These are phyloP conservation scores for Cucumis sativus DNA, from an alignment of 306 rosid species.

Conservation along the genomic window DNA sequence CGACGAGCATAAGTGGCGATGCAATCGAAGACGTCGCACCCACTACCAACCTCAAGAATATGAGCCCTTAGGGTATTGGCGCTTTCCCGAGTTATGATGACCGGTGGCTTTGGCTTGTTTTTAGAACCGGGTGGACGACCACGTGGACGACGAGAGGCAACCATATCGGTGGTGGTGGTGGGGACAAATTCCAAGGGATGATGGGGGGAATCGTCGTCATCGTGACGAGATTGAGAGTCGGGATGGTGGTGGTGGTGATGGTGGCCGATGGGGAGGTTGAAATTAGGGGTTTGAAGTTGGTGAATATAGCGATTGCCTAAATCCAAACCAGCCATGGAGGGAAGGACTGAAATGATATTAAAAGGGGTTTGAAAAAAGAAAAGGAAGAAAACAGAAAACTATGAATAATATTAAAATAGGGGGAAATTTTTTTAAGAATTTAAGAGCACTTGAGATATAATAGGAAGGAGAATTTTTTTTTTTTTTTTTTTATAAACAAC, in stretches of 20 bases:
- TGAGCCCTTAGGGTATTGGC: constrained; percentile 91
- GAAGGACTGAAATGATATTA: constrained; percentile 14
- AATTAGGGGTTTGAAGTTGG: constrained; percentile 47
- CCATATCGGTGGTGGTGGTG: constrained; percentile 22
- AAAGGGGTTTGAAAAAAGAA: constrained; percentile 13
- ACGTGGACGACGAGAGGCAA: constrained; percentile 39
- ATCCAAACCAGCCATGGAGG: constrained; percentile 88
- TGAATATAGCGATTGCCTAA: constrained; percentile 69
- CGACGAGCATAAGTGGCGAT: constrained; percentile 71
- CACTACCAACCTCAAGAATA: constrained; percentile 64
- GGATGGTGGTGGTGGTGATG: constrained; percentile 3
- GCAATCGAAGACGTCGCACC: constrained; percentile 74
- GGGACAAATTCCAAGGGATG: not conserved
- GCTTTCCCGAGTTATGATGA: constrained; percentile 76
- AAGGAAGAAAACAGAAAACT: constrained; percentile 48
- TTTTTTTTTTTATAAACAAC: constrained; percentile 3
- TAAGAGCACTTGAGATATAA: not conserved
- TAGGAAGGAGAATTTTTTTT: not conserved
- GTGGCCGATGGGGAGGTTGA: constrained; percentile 38
- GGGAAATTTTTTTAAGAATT: constrained; percentile 7
- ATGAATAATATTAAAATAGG: constrained; percentile 22
- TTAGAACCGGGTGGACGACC: constrained; percentile 87
- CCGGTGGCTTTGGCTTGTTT: constrained; percentile 70
- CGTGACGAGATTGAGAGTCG: constrained; percentile 23
- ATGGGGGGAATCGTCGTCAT: constrained; percentile 21